Evolutionary conservation across 768 basidiomycete species (phyloP).

Genomic region (Agrocybe pediades): DNA sequence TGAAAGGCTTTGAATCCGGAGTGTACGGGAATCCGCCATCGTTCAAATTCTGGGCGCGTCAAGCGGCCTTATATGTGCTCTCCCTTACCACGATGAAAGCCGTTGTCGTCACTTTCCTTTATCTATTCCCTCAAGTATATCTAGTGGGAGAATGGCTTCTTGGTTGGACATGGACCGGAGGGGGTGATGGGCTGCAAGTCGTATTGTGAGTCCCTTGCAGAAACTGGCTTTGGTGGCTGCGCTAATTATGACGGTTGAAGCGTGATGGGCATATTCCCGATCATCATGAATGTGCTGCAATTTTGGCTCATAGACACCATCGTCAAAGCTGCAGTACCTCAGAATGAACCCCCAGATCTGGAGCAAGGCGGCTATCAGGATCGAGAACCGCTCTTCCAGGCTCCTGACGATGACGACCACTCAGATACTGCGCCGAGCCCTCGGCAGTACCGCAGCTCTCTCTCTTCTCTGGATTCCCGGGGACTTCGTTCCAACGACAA

Average conservation of each 20-base stretch:
- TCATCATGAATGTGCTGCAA: constrained; percentile 85
- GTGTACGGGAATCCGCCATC: constrained; percentile 88
- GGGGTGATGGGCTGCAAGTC: constrained; percentile 69
- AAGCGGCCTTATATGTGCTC: constrained; percentile 80
- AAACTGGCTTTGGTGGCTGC: background rate
- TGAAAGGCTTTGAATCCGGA: constrained; percentile 84
- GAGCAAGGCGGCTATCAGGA: constrained; percentile 42
- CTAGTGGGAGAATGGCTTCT: constrained; percentile 85
- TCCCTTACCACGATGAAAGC: constrained; percentile 88
- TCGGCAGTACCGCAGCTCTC: constrained; percentile 29
- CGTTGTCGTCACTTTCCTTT: constrained; percentile 78
- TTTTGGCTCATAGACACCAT: constrained; percentile 97
- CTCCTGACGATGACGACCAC: constrained; percentile 49
- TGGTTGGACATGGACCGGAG: constrained; percentile 68
- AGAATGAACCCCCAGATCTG: constrained; percentile 38
- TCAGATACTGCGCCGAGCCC: constrained; percentile 33
- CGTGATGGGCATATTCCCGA: constrained; percentile 91
- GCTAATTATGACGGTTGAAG: constrained; percentile 35
- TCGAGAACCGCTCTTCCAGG: constrained; percentile 64
- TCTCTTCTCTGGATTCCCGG: constrained; percentile 26
- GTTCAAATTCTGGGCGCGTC: constrained; percentile 69
- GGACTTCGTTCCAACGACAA: constrained; percentile 22
- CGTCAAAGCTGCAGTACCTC: constrained; percentile 67
- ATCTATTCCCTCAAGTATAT: constrained; percentile 70
- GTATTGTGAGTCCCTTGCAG: constrained; percentile 64